phyloP scores from a whole-genome alignment of 2,329 filamentous ascomycete genomes.

The Zymoseptoria crescenta region DNA sequence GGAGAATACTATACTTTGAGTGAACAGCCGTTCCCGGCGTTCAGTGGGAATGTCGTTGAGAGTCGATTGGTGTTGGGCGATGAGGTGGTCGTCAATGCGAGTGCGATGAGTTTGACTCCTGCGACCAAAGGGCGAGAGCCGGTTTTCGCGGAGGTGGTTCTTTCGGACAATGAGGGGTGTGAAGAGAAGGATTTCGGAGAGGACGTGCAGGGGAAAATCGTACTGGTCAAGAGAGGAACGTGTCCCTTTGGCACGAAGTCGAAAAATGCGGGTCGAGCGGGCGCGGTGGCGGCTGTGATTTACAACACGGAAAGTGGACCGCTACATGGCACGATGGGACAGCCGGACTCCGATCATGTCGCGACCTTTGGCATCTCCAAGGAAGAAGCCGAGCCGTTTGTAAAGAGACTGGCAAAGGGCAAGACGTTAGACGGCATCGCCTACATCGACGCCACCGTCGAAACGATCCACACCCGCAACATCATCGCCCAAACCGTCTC shows the following conservation, averaged over 20 bases:
- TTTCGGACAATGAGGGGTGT: slow-evolving; percentile 57
- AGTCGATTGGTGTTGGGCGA: slow-evolving; percentile 43
- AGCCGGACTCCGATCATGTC: slow-evolving; percentile 57
- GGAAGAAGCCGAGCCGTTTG: slow-evolving; percentile 13
- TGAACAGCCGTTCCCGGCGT: slow-evolving; percentile 34
- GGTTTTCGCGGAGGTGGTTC: slow-evolving; percentile 34
- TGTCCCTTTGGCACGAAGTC: slow-evolving; percentile 70
- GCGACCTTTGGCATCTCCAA: slow-evolving; percentile 59
- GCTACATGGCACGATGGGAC: slow-evolving; percentile 47
- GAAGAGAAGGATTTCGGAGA: slow-evolving; percentile 56
- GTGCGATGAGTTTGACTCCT: slow-evolving; percentile 38
- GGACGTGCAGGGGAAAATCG: slow-evolving; percentile 55
- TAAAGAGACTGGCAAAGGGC: slow-evolving; percentile 15
- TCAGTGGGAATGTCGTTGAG: slow-evolving; percentile 23
- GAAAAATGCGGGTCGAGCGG: slow-evolving; percentile 57
- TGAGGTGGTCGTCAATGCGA: slow-evolving; percentile 55
- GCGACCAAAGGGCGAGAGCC: slow-evolving; percentile 8
- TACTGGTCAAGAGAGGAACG: slow-evolving; percentile 60
- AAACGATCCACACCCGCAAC: slow-evolving; percentile 15
- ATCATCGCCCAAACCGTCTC: slow-evolving; percentile 13
- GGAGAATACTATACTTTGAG: slow-evolving; percentile 55
- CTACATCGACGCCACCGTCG: slow-evolving; percentile 17
- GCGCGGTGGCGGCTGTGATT: slow-evolving; percentile 64
- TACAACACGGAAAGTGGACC: slow-evolving; percentile 63
- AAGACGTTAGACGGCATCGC: slow-evolving; percentile 13